A percentile compares a stretch with the other conserved stretches of the same genome.
Evolutionary conservation across 1,139 yeast genomes (phyloP).

Genomic region (Protomyces inouyei): DNA sequence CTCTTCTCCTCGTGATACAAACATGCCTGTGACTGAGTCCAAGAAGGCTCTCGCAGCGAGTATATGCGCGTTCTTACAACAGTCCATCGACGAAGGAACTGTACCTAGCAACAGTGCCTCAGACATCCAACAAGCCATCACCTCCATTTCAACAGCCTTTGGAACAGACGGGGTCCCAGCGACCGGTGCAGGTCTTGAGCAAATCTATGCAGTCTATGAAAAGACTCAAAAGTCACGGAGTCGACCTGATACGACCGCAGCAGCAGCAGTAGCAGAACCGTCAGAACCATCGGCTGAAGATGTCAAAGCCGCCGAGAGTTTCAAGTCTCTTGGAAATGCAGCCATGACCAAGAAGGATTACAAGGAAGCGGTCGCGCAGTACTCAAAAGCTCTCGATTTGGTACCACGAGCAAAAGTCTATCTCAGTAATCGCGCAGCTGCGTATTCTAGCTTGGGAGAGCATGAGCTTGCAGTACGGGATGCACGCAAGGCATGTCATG

Average conservation of each 20-base stretch:
- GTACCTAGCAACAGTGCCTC: slow-evolving; percentile 77
- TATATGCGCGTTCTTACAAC: slow-evolving; percentile 65
- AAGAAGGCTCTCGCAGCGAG: slow-evolving; percentile 22
- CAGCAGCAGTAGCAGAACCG: slow-evolving; percentile 19
- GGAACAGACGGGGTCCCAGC: background rate
- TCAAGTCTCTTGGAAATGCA: slow-evolving; percentile 83
- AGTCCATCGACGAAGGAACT: slow-evolving; percentile 56
- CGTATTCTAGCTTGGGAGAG: slow-evolving; percentile 71
- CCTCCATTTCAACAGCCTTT: slow-evolving; percentile 40
- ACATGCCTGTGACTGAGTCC: background rate
- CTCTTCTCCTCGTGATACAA: background rate
- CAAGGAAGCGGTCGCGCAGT: slow-evolving; percentile 63
- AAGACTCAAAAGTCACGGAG: slow-evolving; percentile 34
- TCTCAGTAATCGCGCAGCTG: slow-evolving; percentile 94
- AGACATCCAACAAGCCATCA: slow-evolving; percentile 89
- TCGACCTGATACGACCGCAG: slow-evolving; percentile 32
- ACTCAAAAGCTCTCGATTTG: slow-evolving; percentile 73
- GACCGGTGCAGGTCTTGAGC: slow-evolving; percentile 29
- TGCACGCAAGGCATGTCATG: slow-evolving; percentile 71
- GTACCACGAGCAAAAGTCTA: slow-evolving; percentile 74
- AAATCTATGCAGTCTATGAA: slow-evolving; percentile 37
- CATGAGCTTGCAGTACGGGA: slow-evolving; percentile 77
- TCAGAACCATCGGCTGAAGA: slow-evolving; percentile 26
- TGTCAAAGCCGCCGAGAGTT: slow-evolving; percentile 34
- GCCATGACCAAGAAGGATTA: slow-evolving; percentile 80